A percentile compares a stretch with the other conserved stretches of the same genome.
Conservation (phyloP, 2,329 filamentous ascomycete species). For the Rhytidhysteron rufulum region DNA sequence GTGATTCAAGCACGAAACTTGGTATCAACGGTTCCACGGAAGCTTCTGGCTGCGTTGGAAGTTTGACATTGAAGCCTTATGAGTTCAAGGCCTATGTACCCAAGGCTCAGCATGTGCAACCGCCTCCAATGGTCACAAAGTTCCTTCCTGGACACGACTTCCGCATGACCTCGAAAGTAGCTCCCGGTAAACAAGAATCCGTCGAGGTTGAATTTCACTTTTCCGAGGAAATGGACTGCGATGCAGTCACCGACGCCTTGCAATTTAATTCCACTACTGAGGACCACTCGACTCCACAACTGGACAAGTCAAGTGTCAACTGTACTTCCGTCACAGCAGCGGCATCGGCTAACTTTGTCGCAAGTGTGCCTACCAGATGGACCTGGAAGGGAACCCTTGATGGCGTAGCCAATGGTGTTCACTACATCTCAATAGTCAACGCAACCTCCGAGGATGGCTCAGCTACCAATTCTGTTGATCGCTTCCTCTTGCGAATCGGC, state of each 20-base stretch:
- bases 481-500: conserved; percentile 58
- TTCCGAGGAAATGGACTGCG: conserved; percentile 58
- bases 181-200: conserved; percentile 36
- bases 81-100: conserved; percentile 59
- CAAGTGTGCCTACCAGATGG: conserved; percentile 53
- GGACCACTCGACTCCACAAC: conserved; percentile 34
- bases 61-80: conserved; percentile 50
- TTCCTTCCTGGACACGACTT: conserved; percentile 59
- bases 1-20: conserved; percentile 41
- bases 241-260: conserved; percentile 48
- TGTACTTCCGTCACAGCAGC: conserved; percentile 38
- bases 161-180: conserved; percentile 48
- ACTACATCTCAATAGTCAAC: conserved; percentile 54
- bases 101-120: conserved; percentile 44
- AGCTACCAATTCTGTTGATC: conserved; percentile 48
- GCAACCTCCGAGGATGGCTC: conserved; percentile 40
- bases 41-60: conserved; percentile 54
- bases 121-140: conserved; percentile 55
- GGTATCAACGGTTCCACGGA: conserved; percentile 16
- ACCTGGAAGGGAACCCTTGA: conserved; percentile 49
- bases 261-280: conserved; percentile 51
- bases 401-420: conserved; percentile 57
- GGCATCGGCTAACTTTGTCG: conserved; percentile 39
- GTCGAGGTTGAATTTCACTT: conserved; percentile 54
- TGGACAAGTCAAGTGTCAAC: conserved; percentile 42